Conservation (phyloP, 164 flowering plant genomes). For the Berberis vulgaris region DNA sequence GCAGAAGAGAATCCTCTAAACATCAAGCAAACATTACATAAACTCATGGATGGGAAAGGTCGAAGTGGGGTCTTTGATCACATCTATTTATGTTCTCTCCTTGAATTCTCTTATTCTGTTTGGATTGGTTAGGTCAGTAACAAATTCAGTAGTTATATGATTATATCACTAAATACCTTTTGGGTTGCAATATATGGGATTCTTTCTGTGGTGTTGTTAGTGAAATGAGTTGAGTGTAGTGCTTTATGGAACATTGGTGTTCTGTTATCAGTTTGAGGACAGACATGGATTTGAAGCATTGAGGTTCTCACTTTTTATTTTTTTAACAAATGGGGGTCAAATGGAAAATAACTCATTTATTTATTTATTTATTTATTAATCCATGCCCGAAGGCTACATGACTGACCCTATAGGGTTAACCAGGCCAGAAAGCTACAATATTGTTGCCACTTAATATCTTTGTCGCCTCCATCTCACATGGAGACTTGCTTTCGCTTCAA, state of each 20-base stretch:
- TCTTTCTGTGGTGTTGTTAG: background rate
- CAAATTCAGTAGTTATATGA: background rate
- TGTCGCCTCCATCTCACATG: too few relatives aligned
- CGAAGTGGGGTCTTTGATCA: slow-evolving; percentile 10
- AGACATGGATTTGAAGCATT: slow-evolving; percentile 14
- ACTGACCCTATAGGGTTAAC: too few relatives aligned
- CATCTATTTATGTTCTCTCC: slow-evolving; percentile 13
- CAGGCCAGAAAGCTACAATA: too few relatives aligned
- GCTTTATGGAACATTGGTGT: slow-evolving; percentile 14
- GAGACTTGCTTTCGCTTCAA: too few relatives aligned
- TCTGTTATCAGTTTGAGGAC: slow-evolving; percentile 13
- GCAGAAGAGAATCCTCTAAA: slow-evolving; percentile 3
- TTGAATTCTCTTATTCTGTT: slow-evolving; percentile 5
- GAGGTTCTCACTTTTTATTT: slow-evolving; percentile 5
- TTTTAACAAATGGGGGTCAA: too few relatives aligned
- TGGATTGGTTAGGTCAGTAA: slow-evolving; percentile 9
- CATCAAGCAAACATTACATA: slow-evolving; percentile 7
- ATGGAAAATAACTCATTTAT: too few relatives aligned
- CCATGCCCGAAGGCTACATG: too few relatives aligned
- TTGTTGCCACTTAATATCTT: too few relatives aligned
- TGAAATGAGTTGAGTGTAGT: slow-evolving; percentile 11
- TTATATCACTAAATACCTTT: background rate
- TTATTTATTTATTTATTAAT: too few relatives aligned
- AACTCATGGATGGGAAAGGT: slow-evolving; percentile 4
- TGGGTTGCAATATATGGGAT: background rate